phyloP scores from a whole-genome alignment of 1,284 basidiomycete species.

The Ganoderma meredithae region DNA sequence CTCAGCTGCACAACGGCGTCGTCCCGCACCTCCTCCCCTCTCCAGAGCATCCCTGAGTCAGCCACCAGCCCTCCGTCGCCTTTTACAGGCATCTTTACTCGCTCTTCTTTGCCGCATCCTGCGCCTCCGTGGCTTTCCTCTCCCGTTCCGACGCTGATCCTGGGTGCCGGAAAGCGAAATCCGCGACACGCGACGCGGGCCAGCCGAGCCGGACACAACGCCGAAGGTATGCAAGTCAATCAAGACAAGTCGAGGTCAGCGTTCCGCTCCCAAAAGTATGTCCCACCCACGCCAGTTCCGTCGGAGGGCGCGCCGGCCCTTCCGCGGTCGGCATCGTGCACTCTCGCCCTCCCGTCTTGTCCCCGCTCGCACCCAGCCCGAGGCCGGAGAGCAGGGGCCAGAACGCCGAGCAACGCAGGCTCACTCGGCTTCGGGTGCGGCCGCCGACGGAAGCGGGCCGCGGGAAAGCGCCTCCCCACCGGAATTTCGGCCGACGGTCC shows the following conservation, averaged over 20 bases:
- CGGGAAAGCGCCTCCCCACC: neutral
- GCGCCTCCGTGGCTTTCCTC: constrained; percentile 23
- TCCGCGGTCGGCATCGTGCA: neutral
- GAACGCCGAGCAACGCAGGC: neutral
- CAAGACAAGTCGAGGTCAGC: constrained; percentile 19
- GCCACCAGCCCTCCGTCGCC: neutral
- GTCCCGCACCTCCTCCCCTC: constrained; percentile 5
- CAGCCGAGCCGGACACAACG: neutral
- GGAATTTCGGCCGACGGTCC: constrained; percentile 4
- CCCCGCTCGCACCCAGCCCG: neutral
- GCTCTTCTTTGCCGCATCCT: constrained; percentile 26
- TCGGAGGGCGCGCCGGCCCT: constrained; percentile 14
- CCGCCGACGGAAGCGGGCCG: constrained; percentile 12
- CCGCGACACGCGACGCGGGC: neutral
- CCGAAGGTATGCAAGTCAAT: constrained; percentile 7
- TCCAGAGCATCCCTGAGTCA: neutral
- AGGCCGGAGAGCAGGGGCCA: neutral
- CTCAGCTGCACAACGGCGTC: constrained; percentile 6
- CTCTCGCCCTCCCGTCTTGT: too few species aligned
- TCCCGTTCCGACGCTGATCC: constrained; percentile 33
- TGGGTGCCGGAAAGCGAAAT: constrained; percentile 19
- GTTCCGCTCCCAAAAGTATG: constrained; percentile 8
- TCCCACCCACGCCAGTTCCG: constrained; percentile 16
- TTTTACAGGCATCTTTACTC: constrained; percentile 7
- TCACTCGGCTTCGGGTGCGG: neutral